Evolutionary conservation across 306 rosid species (phyloP).

Genomic region (Arachis hypogaea): DNA sequence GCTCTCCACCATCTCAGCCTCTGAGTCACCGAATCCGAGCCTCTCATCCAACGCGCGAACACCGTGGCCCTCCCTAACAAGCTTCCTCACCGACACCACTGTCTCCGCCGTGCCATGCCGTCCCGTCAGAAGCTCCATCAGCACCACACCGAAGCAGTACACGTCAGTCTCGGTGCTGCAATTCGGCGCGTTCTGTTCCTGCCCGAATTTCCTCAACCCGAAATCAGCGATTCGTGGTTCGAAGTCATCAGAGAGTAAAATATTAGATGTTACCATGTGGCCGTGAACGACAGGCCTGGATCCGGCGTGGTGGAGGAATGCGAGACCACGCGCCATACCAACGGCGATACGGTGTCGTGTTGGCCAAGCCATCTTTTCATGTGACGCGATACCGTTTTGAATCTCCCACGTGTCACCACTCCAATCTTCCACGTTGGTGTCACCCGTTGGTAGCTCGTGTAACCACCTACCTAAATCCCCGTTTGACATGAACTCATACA

Average conservation of each 20-base stretch:
- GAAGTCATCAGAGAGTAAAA: slow-evolving; percentile 69
- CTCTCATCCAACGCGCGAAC: slow-evolving; percentile 63
- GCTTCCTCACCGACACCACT: slow-evolving; percentile 80
- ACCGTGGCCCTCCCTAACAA: slow-evolving; percentile 72
- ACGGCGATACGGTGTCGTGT: slow-evolving; percentile 91
- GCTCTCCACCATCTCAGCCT: slow-evolving; percentile 72
- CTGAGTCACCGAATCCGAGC: slow-evolving; percentile 49
- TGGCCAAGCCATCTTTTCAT: slow-evolving; percentile 74
- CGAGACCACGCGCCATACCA: slow-evolving; percentile 91
- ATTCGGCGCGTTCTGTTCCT: slow-evolving; percentile 1
- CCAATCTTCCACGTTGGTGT: slow-evolving; percentile 95
- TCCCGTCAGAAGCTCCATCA: slow-evolving; percentile 92
- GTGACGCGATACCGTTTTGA: slow-evolving; percentile 47
- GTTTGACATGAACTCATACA: slow-evolving; percentile 88
- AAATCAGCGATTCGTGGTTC: slow-evolving; percentile 82
- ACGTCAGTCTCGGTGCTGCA: slow-evolving; percentile 69
- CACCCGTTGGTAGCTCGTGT: slow-evolving; percentile 88
- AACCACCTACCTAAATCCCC: slow-evolving; percentile 92
- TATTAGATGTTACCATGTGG: slow-evolving; percentile 73
- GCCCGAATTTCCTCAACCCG: slow-evolving; percentile 59
- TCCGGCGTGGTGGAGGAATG: slow-evolving; percentile 94
- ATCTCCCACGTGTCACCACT: slow-evolving; percentile 88
- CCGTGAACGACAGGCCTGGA: slow-evolving; percentile 84
- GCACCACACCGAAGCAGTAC: slow-evolving; percentile 91
- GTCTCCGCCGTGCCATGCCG: slow-evolving; percentile 78